Conservation (phyloP, 2,329 filamentous ascomycete genomes). For the Penicillium sp. region DNA sequence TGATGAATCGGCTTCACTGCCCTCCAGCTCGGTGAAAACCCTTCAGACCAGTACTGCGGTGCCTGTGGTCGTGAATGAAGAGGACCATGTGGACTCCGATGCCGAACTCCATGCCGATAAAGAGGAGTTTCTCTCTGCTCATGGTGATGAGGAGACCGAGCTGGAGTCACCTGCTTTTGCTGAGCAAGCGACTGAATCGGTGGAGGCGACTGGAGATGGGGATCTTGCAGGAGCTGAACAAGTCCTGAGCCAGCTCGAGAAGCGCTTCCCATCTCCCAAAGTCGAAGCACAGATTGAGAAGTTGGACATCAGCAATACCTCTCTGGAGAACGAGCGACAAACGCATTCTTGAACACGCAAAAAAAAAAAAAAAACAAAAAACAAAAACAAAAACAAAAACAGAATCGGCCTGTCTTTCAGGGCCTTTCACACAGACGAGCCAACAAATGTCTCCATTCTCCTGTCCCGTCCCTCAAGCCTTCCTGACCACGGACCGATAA, state of each 20-base stretch:
- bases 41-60: constrained; percentile 15
- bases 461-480: too few relatives aligned
- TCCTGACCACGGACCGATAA: too few relatives aligned
- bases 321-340: background rate
- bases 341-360: too few relatives aligned
- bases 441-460: too few relatives aligned
- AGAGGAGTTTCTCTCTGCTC: constrained; percentile 40
- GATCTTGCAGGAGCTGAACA: background rate
- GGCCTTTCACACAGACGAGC: too few relatives aligned
- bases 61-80: constrained; percentile 21
- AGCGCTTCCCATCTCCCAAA: background rate
- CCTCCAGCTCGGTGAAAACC: constrained; percentile 7
- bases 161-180: background rate
- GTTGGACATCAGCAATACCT: background rate
- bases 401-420: too few relatives aligned
- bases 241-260: background rate
- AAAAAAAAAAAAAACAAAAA: too few relatives aligned
- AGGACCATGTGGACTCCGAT: constrained; percentile 16
- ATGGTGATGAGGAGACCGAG: constrained; percentile 20
- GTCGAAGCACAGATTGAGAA: background rate
- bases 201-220: background rate
- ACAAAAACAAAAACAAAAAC: too few relatives aligned
- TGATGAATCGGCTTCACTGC: constrained; percentile 7
- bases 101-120: constrained; percentile 20
- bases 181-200: background rate